Conservation (phyloP, 1,284 basidiomycete genomes). For the Leucoagaricus sp. region DNA sequence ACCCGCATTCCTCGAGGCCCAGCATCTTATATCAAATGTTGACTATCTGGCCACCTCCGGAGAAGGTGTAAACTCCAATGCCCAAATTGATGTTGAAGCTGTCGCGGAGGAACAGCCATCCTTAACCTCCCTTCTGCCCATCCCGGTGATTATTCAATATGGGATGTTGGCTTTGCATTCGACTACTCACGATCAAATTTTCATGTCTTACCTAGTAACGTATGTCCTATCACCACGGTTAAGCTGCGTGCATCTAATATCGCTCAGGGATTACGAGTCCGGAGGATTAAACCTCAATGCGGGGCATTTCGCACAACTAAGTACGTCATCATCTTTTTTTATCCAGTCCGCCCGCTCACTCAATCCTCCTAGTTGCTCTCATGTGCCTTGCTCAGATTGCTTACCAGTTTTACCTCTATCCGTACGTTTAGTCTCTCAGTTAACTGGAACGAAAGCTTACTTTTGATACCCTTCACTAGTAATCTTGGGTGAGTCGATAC, state of each 20-base stretch:
- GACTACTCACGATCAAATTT: slow-evolving; percentile 85
- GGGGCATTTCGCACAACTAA: slow-evolving; percentile 81
- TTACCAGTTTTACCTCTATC: slow-evolving; percentile 86
- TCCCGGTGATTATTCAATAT: slow-evolving; percentile 77
- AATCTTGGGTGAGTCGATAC: slow-evolving; percentile 41
- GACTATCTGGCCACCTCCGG: slow-evolving; percentile 24
- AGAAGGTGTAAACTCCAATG: slow-evolving; percentile 37
- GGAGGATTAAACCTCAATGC: slow-evolving; percentile 79
- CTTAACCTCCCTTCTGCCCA: slow-evolving; percentile 63
- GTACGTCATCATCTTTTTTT: slow-evolving; percentile 39
- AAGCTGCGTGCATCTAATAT: slow-evolving; percentile 12
- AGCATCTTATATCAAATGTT: slow-evolving; percentile 48
- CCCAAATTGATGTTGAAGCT: slow-evolving; percentile 38
- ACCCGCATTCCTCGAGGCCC: slow-evolving; percentile 68
- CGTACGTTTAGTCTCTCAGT: slow-evolving; percentile 50
- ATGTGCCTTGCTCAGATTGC: slow-evolving; percentile 82
- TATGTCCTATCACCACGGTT: slow-evolving; percentile 29
- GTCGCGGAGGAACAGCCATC: slow-evolving; percentile 57
- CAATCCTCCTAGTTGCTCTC: slow-evolving; percentile 56
- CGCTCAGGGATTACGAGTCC: slow-evolving; percentile 60
- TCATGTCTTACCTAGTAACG: slow-evolving; percentile 83
- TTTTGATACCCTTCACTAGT: slow-evolving; percentile 27
- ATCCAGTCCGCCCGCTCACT: slow-evolving; percentile 20
- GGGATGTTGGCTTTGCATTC: slow-evolving; percentile 76
- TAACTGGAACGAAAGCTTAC: slow-evolving; percentile 6